Percentiles rank a stretch among this genome's conserved stretches.
phyloP scores from a whole-genome alignment of 441 rosid species.

The Arabidopsis lyrata region DNA sequence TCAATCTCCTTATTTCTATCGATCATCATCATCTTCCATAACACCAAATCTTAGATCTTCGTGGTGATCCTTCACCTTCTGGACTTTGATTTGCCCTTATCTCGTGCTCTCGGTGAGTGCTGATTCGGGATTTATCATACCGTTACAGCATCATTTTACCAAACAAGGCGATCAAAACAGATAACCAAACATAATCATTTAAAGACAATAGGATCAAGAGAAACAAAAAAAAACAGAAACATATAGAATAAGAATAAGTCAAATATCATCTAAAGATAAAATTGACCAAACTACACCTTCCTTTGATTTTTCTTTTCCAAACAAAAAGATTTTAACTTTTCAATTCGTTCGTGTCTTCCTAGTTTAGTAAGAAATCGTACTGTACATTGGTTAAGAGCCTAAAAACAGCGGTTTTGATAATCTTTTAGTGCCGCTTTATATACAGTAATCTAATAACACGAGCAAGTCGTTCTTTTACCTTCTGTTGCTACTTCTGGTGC shows the following conservation, averaged over 20 bases:
- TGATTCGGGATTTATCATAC: too few relatives aligned
- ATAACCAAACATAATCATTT: background rate
- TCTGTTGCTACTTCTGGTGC: constrained; percentile 61
- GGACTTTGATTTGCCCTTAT: too few relatives aligned
- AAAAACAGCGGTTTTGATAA: constrained; percentile 7
- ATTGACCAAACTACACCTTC: constrained; percentile 15
- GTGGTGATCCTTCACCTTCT: too few relatives aligned
- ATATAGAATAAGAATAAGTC: background rate
- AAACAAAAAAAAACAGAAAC: background rate
- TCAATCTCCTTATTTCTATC: too few relatives aligned
- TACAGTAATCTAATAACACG: constrained; percentile 35
- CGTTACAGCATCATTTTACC: too few relatives aligned
- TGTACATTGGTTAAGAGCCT: constrained; percentile 45
- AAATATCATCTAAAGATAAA: background rate
- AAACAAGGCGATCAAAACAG: background rate
- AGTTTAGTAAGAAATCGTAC: constrained; percentile 32
- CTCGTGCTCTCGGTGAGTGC: too few relatives aligned
- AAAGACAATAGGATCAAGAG: background rate
- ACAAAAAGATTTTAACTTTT: constrained; percentile 8
- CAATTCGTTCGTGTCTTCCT: constrained; percentile 15
- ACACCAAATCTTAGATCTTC: too few relatives aligned
- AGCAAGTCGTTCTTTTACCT: constrained; percentile 30
- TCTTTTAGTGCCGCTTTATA: constrained; percentile 24
- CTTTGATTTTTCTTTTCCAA: background rate
- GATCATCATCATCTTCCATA: too few relatives aligned